These are phyloP conservation scores for Peziza echinospora DNA, from an alignment of 495 filamentous ascomycete species.

Conservation along the genomic window DNA sequence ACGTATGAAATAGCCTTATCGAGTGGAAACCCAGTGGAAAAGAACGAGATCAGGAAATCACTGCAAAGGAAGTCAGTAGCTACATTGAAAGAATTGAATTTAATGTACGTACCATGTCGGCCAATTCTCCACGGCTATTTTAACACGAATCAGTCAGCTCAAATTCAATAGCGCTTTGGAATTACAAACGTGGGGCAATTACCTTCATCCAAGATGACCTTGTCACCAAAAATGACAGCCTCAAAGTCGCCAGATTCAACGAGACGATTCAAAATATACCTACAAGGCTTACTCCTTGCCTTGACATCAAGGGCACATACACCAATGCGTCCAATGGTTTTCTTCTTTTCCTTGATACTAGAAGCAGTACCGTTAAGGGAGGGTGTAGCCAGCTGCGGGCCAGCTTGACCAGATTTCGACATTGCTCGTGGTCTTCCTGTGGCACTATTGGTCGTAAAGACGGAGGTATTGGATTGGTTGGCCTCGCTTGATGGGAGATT, in stretches of 20 bases:
- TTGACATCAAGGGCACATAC: conserved; percentile 93
- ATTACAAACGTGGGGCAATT: conserved; percentile 20
- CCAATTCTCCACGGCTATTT: conserved; percentile 45
- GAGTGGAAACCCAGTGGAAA: conserved; percentile 87
- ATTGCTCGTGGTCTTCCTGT: neutral
- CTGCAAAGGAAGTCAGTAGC: conserved; percentile 19
- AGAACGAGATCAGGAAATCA: conserved; percentile 94
- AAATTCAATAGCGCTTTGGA: neutral
- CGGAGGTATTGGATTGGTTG: neutral
- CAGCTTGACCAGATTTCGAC: no score
- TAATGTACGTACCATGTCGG: conserved; percentile 32
- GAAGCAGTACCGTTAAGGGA: neutral
- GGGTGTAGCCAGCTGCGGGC: neutral
- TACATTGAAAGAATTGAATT: neutral
- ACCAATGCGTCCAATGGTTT: conserved; percentile 46
- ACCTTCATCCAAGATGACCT: conserved; percentile 88
- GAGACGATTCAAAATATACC: conserved; percentile 82
- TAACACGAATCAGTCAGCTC: conserved; percentile 1
- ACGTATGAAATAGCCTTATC: conserved; percentile 95
- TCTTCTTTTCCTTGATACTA: conserved; percentile 9
- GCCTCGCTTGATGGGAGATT: neutral
- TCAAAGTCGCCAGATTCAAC: conserved; percentile 85
- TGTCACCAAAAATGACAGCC: conserved; percentile 92
- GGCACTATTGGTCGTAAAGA: neutral
- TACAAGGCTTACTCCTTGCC: conserved; percentile 82